These are phyloP conservation scores for Harringtonia lauricola DNA, from an alignment of 2,329 filamentous ascomycete species.

Conservation along the genomic window DNA sequence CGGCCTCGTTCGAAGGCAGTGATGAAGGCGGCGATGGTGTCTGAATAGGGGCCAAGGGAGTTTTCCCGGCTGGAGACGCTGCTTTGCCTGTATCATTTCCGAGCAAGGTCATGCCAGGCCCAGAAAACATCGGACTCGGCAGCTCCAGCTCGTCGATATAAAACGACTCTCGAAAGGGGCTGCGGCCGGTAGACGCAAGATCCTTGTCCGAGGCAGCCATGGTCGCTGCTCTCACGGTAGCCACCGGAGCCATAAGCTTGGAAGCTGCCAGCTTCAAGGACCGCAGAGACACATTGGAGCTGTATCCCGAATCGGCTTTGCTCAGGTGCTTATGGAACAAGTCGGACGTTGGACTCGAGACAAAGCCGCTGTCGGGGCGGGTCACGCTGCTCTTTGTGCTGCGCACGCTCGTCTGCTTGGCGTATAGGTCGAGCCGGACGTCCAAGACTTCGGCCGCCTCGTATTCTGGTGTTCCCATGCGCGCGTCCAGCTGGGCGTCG, in stretches of 20 bases:
- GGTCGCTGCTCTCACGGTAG: slow-evolving; percentile 13
- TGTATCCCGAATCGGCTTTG: slow-evolving; percentile 51
- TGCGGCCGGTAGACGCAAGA: not conserved
- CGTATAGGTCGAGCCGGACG: slow-evolving; percentile 30
- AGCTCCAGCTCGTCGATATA: slow-evolving; percentile 10
- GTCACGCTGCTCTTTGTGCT: slow-evolving; percentile 16
- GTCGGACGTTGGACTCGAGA: slow-evolving; percentile 32
- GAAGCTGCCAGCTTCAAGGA: slow-evolving; percentile 30
- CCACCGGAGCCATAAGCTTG: slow-evolving; percentile 17
- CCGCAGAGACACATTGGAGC: slow-evolving; percentile 46
- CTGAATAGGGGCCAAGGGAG: no score
- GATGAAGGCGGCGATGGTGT: no score
- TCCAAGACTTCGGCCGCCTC: slow-evolving; percentile 25
- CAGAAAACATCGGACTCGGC: slow-evolving; percentile 5
- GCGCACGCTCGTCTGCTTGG: slow-evolving; percentile 20
- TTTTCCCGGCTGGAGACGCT: not conserved
- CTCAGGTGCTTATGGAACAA: slow-evolving; percentile 32
- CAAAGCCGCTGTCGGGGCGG: slow-evolving; percentile 38
- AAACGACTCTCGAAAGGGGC: slow-evolving; percentile 3
- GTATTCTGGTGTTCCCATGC: slow-evolving; percentile 20
- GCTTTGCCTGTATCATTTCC: not conserved
- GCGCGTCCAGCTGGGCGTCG: no score
- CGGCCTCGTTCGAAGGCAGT: no score
- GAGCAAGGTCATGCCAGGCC: not conserved
- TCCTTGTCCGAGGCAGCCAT: not conserved